Conservation (phyloP, 176 grass and related monocot genomes). For the Oryza longistaminata region DNA sequence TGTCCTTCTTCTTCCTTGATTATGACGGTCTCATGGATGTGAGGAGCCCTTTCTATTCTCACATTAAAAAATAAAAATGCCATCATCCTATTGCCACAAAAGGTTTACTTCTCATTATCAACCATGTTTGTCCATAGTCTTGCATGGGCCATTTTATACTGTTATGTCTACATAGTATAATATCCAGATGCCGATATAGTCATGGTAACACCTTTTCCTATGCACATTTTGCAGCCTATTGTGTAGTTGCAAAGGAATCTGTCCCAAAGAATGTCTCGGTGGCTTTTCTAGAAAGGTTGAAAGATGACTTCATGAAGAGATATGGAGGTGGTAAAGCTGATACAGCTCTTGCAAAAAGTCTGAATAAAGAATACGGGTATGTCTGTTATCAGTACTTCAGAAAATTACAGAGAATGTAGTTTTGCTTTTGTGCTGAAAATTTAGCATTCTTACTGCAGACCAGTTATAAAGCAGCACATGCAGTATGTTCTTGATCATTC, state of each 20-base stretch:
- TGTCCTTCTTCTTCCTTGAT: not conserved
- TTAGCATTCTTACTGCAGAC: constrained; percentile 52
- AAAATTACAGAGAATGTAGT: not conserved
- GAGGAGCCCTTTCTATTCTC: not conserved
- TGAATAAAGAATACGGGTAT: constrained; percentile 96
- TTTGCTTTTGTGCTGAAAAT: constrained; percentile 3
- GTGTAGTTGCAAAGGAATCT: constrained; percentile 82
- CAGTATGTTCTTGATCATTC: constrained; percentile 89
- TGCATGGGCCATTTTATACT: not conserved
- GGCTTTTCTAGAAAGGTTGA: constrained; percentile 83
- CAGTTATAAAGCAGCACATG: constrained; percentile 92
- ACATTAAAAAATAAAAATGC: not conserved
- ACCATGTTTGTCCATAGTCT: not conserved
- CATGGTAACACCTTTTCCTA: constrained; percentile 27
- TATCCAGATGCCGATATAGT: not conserved
- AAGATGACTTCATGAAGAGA: constrained; percentile 90
- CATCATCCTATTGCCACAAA: not conserved
- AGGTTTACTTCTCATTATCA: not conserved
- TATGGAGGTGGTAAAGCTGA: constrained; percentile 95
- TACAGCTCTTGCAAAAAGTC: constrained; percentile 88
- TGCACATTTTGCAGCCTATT: constrained; percentile 67
- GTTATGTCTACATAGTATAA: too few relatives aligned
- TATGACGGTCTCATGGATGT: not conserved
- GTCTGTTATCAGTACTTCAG: not conserved
- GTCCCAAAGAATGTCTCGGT: constrained; percentile 78